These are phyloP conservation scores for Talaromyces sp. DNA, from an alignment of 2,329 filamentous ascomycete genomes.

Conservation along the genomic window DNA sequence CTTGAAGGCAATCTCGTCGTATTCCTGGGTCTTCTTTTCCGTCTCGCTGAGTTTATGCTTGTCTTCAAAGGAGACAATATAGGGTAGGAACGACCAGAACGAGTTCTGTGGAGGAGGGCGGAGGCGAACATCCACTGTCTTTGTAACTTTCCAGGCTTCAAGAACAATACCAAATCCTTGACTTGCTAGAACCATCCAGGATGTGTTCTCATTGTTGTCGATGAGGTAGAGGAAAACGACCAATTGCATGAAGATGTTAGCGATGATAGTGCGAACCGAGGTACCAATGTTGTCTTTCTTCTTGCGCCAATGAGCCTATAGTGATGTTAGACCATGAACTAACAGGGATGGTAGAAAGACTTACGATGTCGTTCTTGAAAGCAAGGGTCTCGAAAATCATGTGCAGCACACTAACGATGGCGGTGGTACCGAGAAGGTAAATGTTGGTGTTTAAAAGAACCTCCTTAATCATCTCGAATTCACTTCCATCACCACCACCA, in stretches of 20 bases:
- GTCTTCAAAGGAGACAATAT: conserved; percentile 82
- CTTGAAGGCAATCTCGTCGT: conserved; percentile 95
- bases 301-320: conserved; percentile 82
- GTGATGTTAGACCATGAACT: conserved; percentile 19
- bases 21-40: conserved; percentile 97
- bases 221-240: conserved; percentile 95
- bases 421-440: conserved; percentile 80
- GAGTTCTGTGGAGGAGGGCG: conserved; percentile 66
- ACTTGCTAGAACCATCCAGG: conserved; percentile 96
- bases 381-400: conserved; percentile 94
- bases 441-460: conserved; percentile 91
- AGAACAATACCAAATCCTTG: conserved; percentile 80
- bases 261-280: conserved; percentile 90
- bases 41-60: conserved; percentile 94
- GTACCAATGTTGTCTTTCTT: conserved; percentile 99
- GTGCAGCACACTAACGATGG: conserved; percentile 80
- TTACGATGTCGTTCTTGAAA: conserved; percentile 89
- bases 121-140: conserved; percentile 83
- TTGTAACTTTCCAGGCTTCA: conserved; percentile 94
- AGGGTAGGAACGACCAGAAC: conserved; percentile 71
- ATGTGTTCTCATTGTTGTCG: conserved; percentile 96
- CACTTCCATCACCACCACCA: conserved; percentile 80
- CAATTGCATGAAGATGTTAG: conserved; percentile 95
- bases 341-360: background rate
- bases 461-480: conserved; percentile 97